These are phyloP conservation scores for Trifolium pratense DNA, from an alignment of 306 rosid genomes.

Conservation along the genomic window DNA sequence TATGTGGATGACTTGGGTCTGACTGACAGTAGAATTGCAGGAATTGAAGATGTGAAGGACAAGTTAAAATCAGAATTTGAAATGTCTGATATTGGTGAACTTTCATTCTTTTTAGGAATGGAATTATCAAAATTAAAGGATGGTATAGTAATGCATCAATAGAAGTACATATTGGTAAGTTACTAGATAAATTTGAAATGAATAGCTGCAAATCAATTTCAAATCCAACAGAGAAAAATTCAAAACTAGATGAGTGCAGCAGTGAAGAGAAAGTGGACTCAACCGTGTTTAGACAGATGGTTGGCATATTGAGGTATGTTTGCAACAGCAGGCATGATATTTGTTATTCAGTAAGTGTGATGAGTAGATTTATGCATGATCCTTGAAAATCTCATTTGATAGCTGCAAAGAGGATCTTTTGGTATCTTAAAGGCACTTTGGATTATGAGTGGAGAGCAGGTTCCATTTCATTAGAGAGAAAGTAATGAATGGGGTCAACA, in stretches of 20 bases:
- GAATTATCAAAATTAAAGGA: background rate
- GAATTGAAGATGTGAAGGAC: background rate
- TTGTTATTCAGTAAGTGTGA: background rate
- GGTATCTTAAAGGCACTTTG: too few relatives aligned
- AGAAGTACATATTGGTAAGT: background rate
- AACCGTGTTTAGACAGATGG: background rate
- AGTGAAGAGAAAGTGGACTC: background rate
- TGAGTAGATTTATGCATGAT: too few relatives aligned
- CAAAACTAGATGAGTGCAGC: background rate
- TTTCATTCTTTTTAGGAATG: background rate
- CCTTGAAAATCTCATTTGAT: too few relatives aligned
- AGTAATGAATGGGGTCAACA: too few relatives aligned
- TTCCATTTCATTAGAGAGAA: too few relatives aligned
- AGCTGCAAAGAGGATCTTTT: too few relatives aligned
- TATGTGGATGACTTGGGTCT: background rate
- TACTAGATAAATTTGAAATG: background rate
- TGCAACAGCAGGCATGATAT: background rate
- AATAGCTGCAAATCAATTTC: too few relatives aligned
- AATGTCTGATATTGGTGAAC: background rate
- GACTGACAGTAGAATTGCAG: background rate
- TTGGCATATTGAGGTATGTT: background rate
- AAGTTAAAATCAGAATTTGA: background rate
- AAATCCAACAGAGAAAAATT: background rate
- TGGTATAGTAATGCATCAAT: background rate
- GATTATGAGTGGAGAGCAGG: too few relatives aligned